Conservation (phyloP, 2,329 filamentous ascomycete genomes). For the Aspergillus ustus region DNA sequence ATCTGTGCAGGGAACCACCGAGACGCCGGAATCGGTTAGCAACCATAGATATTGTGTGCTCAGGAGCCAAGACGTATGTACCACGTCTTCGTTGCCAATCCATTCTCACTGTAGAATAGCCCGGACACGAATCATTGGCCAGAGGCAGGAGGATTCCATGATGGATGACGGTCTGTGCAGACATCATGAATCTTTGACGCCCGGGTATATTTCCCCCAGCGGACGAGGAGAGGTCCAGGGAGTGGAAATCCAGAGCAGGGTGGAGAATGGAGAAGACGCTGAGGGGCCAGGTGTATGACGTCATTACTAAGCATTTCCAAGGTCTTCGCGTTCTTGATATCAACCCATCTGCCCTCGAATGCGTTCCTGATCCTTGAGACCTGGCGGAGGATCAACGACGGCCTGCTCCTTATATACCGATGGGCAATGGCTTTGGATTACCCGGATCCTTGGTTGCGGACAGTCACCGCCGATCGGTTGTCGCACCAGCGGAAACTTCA, state of each 20-base stretch:
- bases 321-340: constrained; percentile 1
- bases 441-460: background rate
- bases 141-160: constrained; percentile 8
- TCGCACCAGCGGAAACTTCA: background rate
- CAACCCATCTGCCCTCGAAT: background rate
- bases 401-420: background rate
- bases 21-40: constrained; percentile 5
- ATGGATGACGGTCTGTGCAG: constrained; percentile 1
- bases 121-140: background rate
- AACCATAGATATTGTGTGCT: background rate
- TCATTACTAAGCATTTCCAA: constrained; percentile 5
- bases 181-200: background rate
- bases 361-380: background rate
- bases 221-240: background rate
- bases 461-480: background rate
- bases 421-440: background rate
- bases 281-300: background rate
- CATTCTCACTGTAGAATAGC: constrained; percentile 11
- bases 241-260: background rate
- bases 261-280: background rate
- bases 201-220: background rate
- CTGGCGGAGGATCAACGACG: background rate
- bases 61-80: constrained; percentile 12
- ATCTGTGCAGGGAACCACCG: constrained; percentile 1
- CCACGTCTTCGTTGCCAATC: constrained; percentile 6